Evolutionary conservation across 176 grass and related monocot species (phyloP).

Genomic region (Calamus simplicifolius): DNA sequence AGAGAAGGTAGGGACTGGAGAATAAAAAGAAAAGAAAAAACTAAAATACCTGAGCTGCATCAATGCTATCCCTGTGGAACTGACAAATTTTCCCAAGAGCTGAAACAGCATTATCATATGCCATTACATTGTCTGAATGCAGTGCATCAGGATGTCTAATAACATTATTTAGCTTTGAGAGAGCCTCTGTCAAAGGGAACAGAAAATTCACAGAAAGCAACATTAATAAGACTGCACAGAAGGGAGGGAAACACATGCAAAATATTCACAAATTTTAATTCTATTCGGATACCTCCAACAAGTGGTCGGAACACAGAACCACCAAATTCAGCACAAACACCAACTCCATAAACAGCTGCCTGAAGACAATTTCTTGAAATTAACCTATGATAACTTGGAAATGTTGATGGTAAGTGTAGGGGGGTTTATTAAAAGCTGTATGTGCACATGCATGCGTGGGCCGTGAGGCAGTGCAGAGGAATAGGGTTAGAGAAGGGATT

Average conservation of each 20-base stretch:
- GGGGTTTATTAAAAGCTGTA: not conserved
- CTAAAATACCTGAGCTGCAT: constrained; percentile 60
- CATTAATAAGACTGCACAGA: no score
- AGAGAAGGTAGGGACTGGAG: no score
- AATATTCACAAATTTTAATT: not conserved
- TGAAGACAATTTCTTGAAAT: constrained; percentile 4
- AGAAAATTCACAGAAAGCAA: no score
- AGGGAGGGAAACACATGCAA: no score
- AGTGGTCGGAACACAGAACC: constrained; percentile 69
- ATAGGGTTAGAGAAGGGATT: not conserved
- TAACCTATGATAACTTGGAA: constrained; percentile 15
- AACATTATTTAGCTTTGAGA: constrained; percentile 85
- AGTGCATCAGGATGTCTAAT: constrained; percentile 74
- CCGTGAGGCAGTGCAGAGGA: not conserved
- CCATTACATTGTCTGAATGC: constrained; percentile 78
- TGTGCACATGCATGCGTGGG: not conserved
- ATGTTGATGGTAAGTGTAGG: not conserved
- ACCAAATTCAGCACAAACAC: constrained; percentile 96
- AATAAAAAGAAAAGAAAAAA: constrained; percentile 4
- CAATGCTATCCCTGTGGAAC: constrained; percentile 71
- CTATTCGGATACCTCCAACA: constrained; percentile 62
- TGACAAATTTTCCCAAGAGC: constrained; percentile 94
- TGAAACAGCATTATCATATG: constrained; percentile 95
- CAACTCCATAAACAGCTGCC: constrained; percentile 98
- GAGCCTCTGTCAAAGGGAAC: constrained; percentile 49